These are phyloP conservation scores for Calamus simplicifolius DNA, from an alignment of 176 grass and related monocot genomes.

Conservation along the genomic window DNA sequence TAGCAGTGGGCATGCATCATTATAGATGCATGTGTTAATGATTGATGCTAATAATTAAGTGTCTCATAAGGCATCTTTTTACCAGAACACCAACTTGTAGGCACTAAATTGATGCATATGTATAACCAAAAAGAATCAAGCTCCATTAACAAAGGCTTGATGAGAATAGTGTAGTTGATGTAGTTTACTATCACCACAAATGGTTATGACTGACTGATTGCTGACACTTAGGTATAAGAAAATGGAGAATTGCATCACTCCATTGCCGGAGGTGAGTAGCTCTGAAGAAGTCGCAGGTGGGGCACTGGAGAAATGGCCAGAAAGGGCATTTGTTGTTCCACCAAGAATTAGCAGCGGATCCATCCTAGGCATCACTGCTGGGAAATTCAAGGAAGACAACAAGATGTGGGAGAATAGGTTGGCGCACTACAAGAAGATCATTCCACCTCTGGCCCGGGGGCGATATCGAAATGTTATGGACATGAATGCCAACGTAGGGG, in stretches of 20 bases:
- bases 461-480: conserved; percentile 80
- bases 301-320: conserved; percentile 60
- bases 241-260: conserved; percentile 80
- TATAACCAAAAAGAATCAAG: too few species aligned
- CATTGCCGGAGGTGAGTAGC: conserved; percentile 50
- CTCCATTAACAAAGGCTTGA: too few species aligned
- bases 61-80: too few species aligned
- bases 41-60: too few species aligned
- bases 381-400: conserved; percentile 54
- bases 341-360: conserved; percentile 44
- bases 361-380: conserved; percentile 35
- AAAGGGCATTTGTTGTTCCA: conserved; percentile 49
- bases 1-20: too few species aligned
- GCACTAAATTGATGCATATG: too few species aligned
- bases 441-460: conserved; percentile 50
- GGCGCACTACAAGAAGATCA: conserved; percentile 55
- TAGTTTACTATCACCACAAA: too few species aligned
- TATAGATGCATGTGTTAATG: too few species aligned
- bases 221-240: conserved; percentile 25
- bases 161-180: too few species aligned
- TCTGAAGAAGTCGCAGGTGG: conserved; percentile 48
- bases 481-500: conserved; percentile 54
- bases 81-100: too few species aligned
- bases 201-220: not conserved
- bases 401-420: conserved; percentile 60